Conservation (phyloP, 768 basidiomycete species). For the Tulasnella sp. region DNA sequence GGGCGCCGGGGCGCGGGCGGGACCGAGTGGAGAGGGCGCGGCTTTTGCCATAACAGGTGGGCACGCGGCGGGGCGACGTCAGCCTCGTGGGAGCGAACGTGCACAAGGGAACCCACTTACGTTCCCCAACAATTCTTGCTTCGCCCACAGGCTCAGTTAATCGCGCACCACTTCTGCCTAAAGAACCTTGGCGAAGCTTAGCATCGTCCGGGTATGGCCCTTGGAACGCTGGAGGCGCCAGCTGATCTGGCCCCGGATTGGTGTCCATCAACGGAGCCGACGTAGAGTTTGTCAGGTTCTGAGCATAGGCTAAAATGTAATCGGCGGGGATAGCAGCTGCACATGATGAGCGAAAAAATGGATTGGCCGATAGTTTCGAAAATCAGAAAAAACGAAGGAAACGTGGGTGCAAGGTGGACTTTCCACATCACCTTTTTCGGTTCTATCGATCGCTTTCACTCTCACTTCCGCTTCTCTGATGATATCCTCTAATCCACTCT, state of each 20-base stretch:
- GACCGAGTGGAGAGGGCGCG: background rate
- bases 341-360: background rate
- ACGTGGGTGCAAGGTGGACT: background rate
- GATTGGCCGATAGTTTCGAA: background rate
- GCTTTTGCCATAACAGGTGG: background rate
- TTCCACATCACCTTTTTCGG: constrained; percentile 57
- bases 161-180: constrained; percentile 66
- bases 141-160: constrained; percentile 75
- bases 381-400: background rate
- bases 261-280: constrained; percentile 84
- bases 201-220: constrained; percentile 90
- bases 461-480: constrained; percentile 74
- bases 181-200: constrained; percentile 74
- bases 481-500: constrained; percentile 62
- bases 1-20: constrained; percentile 53
- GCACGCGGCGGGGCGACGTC: background rate
- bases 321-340: constrained; percentile 77
- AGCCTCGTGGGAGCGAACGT: background rate
- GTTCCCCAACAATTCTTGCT: constrained; percentile 73
- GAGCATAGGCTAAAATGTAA: constrained; percentile 77
- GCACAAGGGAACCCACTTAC: constrained; percentile 44
- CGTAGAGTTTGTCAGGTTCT: constrained; percentile 79
- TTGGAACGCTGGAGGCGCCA: constrained; percentile 76
- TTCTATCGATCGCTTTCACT: constrained; percentile 63
- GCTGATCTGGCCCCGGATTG: constrained; percentile 57